Evolutionary conservation across 2,329 filamentous ascomycete genomes (phyloP).

Genomic region (Madurella fahalii): DNA sequence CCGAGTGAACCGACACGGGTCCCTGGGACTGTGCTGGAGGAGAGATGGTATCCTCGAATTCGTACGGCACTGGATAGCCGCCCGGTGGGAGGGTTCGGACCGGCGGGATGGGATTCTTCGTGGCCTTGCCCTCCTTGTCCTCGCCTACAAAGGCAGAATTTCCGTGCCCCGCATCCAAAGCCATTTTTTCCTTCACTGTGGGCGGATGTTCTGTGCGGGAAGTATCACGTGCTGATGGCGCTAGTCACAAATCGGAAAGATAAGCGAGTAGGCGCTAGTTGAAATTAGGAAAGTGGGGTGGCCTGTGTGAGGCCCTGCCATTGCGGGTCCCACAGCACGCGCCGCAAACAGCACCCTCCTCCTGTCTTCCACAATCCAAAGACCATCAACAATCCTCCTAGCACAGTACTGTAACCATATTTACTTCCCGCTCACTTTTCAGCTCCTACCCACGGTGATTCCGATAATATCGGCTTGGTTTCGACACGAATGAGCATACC

Average conservation of each 20-base stretch:
- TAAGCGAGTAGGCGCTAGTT: slow-evolving; percentile 10
- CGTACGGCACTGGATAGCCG: slow-evolving; percentile 18
- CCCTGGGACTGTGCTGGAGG: slow-evolving; percentile 11
- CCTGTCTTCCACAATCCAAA: too few relatives aligned
- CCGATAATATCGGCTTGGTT: too few relatives aligned
- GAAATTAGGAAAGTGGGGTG: slow-evolving; percentile 6
- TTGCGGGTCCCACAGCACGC: too few relatives aligned
- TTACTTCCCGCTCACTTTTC: too few relatives aligned
- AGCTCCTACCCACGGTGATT: too few relatives aligned
- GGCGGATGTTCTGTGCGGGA: slow-evolving; percentile 20
- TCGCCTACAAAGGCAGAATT: slow-evolving; percentile 20
- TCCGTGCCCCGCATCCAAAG: slow-evolving; percentile 25
- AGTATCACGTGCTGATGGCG: slow-evolving; percentile 19
- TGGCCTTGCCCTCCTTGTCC: slow-evolving; percentile 6
- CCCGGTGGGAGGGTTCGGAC: slow-evolving; percentile 9
- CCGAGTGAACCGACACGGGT: background rate
- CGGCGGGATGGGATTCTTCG: slow-evolving; percentile 19
- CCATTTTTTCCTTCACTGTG: slow-evolving; percentile 22
- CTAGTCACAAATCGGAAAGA: slow-evolving; percentile 7
- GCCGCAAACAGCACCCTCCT: background rate
- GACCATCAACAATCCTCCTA: too few relatives aligned
- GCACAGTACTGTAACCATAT: too few relatives aligned
- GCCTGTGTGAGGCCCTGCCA: background rate
- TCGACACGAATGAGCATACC: too few relatives aligned
- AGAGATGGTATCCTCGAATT: slow-evolving; percentile 16